Conservation (phyloP, 2,329 filamentous ascomycete species). For the Fusarium denticulatum region DNA sequence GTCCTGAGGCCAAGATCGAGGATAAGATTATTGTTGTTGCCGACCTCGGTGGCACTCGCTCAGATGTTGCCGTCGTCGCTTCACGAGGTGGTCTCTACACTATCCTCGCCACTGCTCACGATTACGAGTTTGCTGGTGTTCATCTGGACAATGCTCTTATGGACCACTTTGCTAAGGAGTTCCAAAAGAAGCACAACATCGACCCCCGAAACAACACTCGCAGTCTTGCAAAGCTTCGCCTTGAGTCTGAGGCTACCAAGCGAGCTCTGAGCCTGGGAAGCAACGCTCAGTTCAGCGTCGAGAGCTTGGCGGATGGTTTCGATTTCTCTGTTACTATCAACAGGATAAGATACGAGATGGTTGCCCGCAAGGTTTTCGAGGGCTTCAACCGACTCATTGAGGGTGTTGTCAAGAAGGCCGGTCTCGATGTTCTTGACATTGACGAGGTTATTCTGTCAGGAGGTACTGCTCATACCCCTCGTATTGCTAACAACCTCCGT, state of each 20-base stretch:
- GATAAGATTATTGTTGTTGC: conserved; percentile 94
- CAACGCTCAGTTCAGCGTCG: conserved; percentile 91
- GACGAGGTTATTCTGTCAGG: conserved; percentile 95
- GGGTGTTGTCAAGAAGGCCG: conserved; percentile 89
- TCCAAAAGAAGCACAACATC: conserved; percentile 93
- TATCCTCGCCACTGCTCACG: conserved; percentile 89
- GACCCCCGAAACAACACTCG: conserved; percentile 86
- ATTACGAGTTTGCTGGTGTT: conserved; percentile 90
- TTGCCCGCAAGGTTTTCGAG: conserved; percentile 85
- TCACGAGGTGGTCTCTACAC: conserved; percentile 97
- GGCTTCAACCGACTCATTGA: conserved; percentile 89
- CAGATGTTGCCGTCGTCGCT: conserved; percentile 89
- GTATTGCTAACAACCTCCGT: conserved; percentile 84
- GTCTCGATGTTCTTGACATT: conserved; percentile 89
- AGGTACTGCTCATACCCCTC: conserved; percentile 91
- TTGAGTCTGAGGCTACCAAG: conserved; percentile 91
- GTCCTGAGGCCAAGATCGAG: conserved; percentile 74
- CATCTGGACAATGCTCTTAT: conserved; percentile 91
- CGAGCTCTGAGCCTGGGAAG: conserved; percentile 88
- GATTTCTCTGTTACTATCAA: conserved; percentile 95
- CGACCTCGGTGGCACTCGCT: conserved; percentile 91
- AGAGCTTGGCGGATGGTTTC: conserved; percentile 86
- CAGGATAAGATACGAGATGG: conserved; percentile 89
- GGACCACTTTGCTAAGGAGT: conserved; percentile 98
- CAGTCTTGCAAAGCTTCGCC: conserved; percentile 89